Conservation (phyloP, 805 yeast genomes). For the Candida sphagnicola region DNA sequence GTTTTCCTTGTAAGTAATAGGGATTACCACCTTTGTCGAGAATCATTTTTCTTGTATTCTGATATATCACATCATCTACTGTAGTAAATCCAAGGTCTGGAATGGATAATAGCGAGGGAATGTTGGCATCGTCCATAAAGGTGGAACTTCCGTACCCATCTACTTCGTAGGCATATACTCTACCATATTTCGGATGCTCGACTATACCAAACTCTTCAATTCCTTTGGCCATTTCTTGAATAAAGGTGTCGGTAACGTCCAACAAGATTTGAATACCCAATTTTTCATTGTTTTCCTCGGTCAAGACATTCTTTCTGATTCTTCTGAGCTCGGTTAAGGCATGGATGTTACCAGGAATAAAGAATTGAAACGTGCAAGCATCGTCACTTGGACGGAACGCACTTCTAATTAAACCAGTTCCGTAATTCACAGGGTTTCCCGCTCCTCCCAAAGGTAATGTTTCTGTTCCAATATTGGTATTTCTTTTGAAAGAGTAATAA, state of each 20-base stretch:
- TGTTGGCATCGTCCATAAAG: slow-evolving; percentile 88
- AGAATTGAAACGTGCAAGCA: slow-evolving; percentile 73
- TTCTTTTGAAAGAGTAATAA: slow-evolving; percentile 66
- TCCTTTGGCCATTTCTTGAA: slow-evolving; percentile 47
- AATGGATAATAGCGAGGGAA: slow-evolving; percentile 75
- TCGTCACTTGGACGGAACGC: slow-evolving; percentile 90
- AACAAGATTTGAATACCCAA: slow-evolving; percentile 10
- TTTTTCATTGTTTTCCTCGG: slow-evolving; percentile 5
- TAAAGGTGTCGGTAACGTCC: slow-evolving; percentile 28
- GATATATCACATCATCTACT: slow-evolving; percentile 54
- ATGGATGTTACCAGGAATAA: slow-evolving; percentile 84
- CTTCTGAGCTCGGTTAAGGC: slow-evolving; percentile 58
- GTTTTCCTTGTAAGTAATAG: slow-evolving; percentile 59
- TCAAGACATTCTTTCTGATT: slow-evolving; percentile 19
- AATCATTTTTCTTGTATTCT: slow-evolving; percentile 76
- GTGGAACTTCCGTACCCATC: slow-evolving; percentile 78
- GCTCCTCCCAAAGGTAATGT: slow-evolving; percentile 74
- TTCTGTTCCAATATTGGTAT: slow-evolving; percentile 75
- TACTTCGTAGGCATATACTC: slow-evolving; percentile 82
- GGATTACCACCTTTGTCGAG: slow-evolving; percentile 71
- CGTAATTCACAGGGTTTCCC: slow-evolving; percentile 77
- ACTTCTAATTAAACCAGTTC: slow-evolving; percentile 70
- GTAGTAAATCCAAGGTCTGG: slow-evolving; percentile 72
- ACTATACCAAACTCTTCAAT: slow-evolving; percentile 61
- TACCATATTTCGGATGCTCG: slow-evolving; percentile 66